Evolutionary conservation across 768 basidiomycete genomes (phyloP), one percentile per base, ranked within the genome.

Genomic region (Gelatoporia subvermispora): DNA sequence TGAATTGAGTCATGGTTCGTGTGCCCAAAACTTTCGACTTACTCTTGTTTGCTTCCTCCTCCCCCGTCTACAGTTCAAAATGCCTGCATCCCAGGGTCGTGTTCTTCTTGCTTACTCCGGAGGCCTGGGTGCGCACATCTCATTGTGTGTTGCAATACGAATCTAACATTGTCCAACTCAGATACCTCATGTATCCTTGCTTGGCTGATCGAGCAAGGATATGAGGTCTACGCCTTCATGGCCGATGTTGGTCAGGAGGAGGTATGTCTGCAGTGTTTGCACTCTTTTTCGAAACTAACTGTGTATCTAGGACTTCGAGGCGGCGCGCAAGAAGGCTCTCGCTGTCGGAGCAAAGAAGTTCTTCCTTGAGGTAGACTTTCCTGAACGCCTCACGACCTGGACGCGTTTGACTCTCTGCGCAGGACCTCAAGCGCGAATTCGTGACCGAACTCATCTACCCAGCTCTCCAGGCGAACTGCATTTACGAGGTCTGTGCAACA

Each of bases 121-220:
- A 55, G 96, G 96, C 60, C 81, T 98, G 43, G 94, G 94, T 95
- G 50, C 58, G 90, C 73, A n/a, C 15, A 4, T 10, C 2, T 21
- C 17, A 9, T 17, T 18, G 21, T 37, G 38, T 17, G 17, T 21
- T 34, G 38, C 25, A 37, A 4, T 20, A 13, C 16, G 41, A 18
- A 18, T 34, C 31, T 17, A 36, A 43, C 18, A 16, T 49, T 22
- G 46, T 20, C 18, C 41, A 18, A 24, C 25, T 9, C 60, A 94
- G 96, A 99, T 70, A 99, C 96, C 18, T 97, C 95, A 34, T 98
- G 95, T 72, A 99, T 99, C 72, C 85, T 98, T 60, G 92, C 92
- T 45, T 99, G 95, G 95, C 76, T 99, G 70, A 93, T 98, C 68
- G 96, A 99, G 67, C 78, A 97, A 67, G 93, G 92, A 49, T 99